Base-by-base conservation (phyloP, 805 yeast species). In the Candida patagonica region DNA sequence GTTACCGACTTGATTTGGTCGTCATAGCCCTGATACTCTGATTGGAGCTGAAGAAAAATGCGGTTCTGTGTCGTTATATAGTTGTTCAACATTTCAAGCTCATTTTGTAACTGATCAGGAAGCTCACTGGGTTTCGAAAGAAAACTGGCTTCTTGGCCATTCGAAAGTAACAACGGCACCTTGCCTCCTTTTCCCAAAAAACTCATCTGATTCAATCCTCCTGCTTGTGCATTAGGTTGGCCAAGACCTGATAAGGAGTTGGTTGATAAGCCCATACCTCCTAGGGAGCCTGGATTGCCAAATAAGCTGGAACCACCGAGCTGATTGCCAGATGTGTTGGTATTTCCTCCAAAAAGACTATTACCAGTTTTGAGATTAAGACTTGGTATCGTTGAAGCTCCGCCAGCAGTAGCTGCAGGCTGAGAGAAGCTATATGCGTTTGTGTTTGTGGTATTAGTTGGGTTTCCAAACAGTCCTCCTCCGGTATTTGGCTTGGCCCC, bases 41-140 rank as follows among this genome's bases (percentile, higher is more conserved):
- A 57, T 31, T 65, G 58, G 33, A 76, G 61, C 10, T 73, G 72
- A 10, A 73, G 74, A 31, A 77, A 70, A 34, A 71, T 68, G 40
- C 67, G 61, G 36, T 66, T 68, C 58, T 76, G 80, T 23, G 68
- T 61, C 36, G 66, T 65, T 43, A 76, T 76, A 50, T 76, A 74
- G 21, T 62, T 58, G 51, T 76, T 80, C 34, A 75, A 62, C 34
- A 61, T 70, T 45, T 74, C 77, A n/a, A 76, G 56, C 47, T 74
- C 76, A 42, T 61, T 62, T 49, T 75, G 78, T 32, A 69, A 61
- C 10, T 61, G 55, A 16, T 70, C 75, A 1, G 80, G 75, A 30
- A 76, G 67, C 49, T 76, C 80, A 5, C 76, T 69, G 4, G 75
- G 77, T 25, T 80, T 54, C 26, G 37, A 33, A 12, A 33, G n/a